Evolutionary conservation across 331 rosid genomes (phyloP).

Genomic region (Stylosanthes scabra): DNA sequence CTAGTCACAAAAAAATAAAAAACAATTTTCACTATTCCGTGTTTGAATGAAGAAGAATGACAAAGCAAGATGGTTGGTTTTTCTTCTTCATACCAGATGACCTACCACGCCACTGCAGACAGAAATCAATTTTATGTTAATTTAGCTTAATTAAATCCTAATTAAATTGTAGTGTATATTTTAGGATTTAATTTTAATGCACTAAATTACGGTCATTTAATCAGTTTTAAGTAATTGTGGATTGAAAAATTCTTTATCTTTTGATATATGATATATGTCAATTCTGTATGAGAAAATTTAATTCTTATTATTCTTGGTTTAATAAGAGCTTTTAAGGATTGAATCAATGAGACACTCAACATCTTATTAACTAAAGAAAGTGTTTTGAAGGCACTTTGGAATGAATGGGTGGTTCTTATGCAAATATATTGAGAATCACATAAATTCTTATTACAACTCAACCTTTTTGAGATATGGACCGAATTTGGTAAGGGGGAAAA

Average conservation of each 20-base stretch:
- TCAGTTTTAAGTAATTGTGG: too few relatives aligned
- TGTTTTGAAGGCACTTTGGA: constrained; percentile 23
- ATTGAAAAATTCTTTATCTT: too few relatives aligned
- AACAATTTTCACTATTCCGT: neutral
- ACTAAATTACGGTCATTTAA: too few relatives aligned
- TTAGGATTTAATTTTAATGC: too few relatives aligned
- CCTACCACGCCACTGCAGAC: neutral
- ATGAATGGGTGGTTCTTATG: constrained; percentile 41
- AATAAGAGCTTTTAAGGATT: neutral
- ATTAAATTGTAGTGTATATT: too few relatives aligned
- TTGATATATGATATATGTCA: too few relatives aligned
- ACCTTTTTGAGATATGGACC: constrained; percentile 5
- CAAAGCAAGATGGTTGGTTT: constrained; percentile 1
- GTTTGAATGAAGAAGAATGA: neutral
- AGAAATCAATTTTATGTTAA: neutral
- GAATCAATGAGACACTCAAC: constrained; percentile 28
- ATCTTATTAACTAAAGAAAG: neutral
- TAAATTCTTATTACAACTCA: constrained; percentile 29
- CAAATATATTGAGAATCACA: constrained; percentile 42
- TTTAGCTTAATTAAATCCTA: neutral
- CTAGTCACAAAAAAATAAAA: neutral
- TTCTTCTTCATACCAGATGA: neutral
- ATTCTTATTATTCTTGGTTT: too few relatives aligned
- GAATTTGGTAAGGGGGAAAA: neutral
- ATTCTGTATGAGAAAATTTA: too few relatives aligned